phyloP scores from a whole-genome alignment of 208 protist species.

The Trichomonas gallinae region DNA sequence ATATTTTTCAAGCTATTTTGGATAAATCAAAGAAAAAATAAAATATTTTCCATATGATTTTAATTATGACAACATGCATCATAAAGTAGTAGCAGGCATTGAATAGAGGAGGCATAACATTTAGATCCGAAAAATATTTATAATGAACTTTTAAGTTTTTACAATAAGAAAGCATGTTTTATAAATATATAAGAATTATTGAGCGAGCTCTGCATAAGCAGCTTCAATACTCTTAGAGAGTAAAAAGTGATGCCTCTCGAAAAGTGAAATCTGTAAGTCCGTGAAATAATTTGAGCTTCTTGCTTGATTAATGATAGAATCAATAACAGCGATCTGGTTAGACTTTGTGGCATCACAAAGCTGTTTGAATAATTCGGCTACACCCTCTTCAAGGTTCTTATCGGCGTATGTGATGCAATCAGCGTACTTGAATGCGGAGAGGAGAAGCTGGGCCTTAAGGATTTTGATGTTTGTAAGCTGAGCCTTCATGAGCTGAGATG shows the following conservation, averaged over 20 bases:
- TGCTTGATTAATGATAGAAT: not conserved
- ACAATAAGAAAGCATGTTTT: not conserved
- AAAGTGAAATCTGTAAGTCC: not conserved
- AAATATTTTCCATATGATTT: too few relatives aligned
- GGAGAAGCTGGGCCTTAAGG: not conserved
- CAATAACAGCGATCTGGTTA: not conserved
- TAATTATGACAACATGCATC: too few relatives aligned
- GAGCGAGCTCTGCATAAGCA: not conserved
- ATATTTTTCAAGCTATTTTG: too few relatives aligned
- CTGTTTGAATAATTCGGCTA: not conserved
- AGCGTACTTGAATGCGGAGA: not conserved
- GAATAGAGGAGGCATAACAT: too few relatives aligned
- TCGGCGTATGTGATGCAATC: not conserved
- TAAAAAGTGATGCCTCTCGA: not conserved
- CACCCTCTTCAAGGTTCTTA: not conserved
- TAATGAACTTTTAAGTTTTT: not conserved
- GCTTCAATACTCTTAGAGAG: not conserved
- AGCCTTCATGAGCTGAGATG: not conserved
- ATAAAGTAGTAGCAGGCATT: too few relatives aligned
- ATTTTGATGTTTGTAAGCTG: not conserved
- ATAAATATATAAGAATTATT: constrained; percentile 2
- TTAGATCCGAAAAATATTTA: too few relatives aligned
- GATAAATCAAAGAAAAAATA: too few relatives aligned
- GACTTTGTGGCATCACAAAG: not conserved
- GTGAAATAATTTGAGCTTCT: not conserved